Conservation (phyloP, 805 yeast species). For the Starmerella geochares region DNA sequence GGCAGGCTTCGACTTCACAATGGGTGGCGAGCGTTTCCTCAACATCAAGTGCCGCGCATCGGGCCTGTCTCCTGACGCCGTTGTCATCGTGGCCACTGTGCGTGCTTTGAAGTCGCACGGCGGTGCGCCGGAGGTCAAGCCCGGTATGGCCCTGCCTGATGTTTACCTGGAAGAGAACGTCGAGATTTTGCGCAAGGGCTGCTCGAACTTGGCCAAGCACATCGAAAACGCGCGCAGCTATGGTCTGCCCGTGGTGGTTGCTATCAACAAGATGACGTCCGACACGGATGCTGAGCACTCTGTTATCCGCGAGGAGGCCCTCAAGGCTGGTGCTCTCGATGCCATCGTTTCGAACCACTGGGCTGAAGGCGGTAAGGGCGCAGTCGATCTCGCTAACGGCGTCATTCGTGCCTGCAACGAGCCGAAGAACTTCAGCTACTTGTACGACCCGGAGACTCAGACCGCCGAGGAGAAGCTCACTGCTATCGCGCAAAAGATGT, state of each 20-base stretch:
- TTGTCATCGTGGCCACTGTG: constrained; percentile 90
- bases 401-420: constrained; percentile 52
- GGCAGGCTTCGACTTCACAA: constrained; percentile 97
- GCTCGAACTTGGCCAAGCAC: constrained; percentile 82
- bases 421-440: constrained; percentile 39
- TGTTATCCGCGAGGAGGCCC: constrained; percentile 66
- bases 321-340: constrained; percentile 84
- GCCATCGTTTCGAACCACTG: constrained; percentile 89
- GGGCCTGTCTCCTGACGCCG: constrained; percentile 78
- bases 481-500: constrained; percentile 76
- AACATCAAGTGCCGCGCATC: constrained; percentile 92
- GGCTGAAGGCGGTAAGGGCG: constrained; percentile 93
- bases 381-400: constrained; percentile 70
- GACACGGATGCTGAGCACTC: constrained; percentile 75
- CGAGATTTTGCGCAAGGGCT: constrained; percentile 66
- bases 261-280: constrained; percentile 76
- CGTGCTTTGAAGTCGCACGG: constrained; percentile 96
- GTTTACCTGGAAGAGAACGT: constrained; percentile 75
- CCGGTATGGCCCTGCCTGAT: constrained; percentile 76
- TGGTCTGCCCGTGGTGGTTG: constrained; percentile 89
- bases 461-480: constrained; percentile 71
- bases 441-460: constrained; percentile 57
- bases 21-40: constrained; percentile 98
- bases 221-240: constrained; percentile 73
- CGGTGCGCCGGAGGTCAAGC: constrained; percentile 93